phyloP scores from a whole-genome alignment of 495 filamentous ascomycete genomes.

The Hypoxylon crocopeplum region DNA sequence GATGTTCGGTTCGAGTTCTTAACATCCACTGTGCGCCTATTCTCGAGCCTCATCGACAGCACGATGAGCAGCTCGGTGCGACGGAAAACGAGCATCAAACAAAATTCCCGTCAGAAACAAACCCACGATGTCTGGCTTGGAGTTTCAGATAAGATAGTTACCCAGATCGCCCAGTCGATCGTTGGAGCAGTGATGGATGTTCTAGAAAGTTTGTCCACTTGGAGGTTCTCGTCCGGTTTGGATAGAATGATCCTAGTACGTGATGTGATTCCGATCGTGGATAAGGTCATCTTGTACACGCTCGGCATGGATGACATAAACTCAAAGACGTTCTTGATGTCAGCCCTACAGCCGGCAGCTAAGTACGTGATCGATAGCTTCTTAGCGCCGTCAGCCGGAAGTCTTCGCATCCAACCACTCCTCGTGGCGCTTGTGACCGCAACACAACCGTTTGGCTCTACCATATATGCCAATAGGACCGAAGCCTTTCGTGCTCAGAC shows the following conservation, averaged over 20 bases:
- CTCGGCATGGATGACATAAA: slow-evolving; percentile 73
- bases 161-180: slow-evolving; percentile 73
- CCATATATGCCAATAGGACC: slow-evolving; percentile 65
- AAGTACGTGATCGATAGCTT: slow-evolving; percentile 78
- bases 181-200: slow-evolving; percentile 77
- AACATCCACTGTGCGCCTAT: slow-evolving; percentile 71
- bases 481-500: slow-evolving; percentile 67
- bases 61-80: slow-evolving; percentile 73
- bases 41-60: slow-evolving; percentile 77
- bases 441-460: slow-evolving; percentile 66
- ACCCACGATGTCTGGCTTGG: slow-evolving; percentile 67
- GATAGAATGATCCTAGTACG: slow-evolving; percentile 64
- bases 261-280: slow-evolving; percentile 69
- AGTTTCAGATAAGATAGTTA: slow-evolving; percentile 77
- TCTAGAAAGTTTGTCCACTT: slow-evolving; percentile 79
- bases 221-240: slow-evolving; percentile 75
- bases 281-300: slow-evolving; percentile 70
- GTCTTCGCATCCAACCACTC: slow-evolving; percentile 79
- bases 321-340: slow-evolving; percentile 64
- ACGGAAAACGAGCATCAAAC: slow-evolving; percentile 65
- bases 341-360: slow-evolving; percentile 69
- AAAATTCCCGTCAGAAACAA: slow-evolving; percentile 58
- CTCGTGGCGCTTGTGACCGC: slow-evolving; percentile 73
- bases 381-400: slow-evolving; percentile 69
- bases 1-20: slow-evolving; percentile 80